Base-by-base conservation (phyloP, 2,329 filamentous ascomycete genomes). In the Talaromyces sp. region DNA sequence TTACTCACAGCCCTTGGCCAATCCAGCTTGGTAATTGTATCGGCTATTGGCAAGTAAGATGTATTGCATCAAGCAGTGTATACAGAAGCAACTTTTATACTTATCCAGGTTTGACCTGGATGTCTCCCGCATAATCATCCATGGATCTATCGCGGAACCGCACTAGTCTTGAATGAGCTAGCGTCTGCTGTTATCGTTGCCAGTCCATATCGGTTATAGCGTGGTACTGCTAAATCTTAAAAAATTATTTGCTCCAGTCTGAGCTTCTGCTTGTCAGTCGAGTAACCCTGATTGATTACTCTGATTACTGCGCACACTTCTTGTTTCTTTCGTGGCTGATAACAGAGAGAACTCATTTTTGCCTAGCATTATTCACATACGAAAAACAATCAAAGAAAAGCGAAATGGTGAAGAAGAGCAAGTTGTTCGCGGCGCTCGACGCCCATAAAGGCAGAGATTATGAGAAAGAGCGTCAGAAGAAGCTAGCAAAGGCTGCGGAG, bases 391-490 rank as follows among this genome's bases (percentile, higher is more conserved):
- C 8, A 58, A 10, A 39, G 5, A 15, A 10, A 43, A 19, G 10
- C 25, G 73, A 64, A 67, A 78, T 86, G 83, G 79, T 76, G 59
- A 84, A 84, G 69, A 83, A 84, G 74, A 83, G 83, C 68, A 88
- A 87, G 73, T 78, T 89, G 56, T 82, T 87, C 66, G 76, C 81
- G 52, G 85, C 86, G 56, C 82, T 89, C 25, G 84, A 88, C 69
- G 80, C 82, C 62, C 79, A 86, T 66, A 83, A 85, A 73, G 86
- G 86, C 35, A 80, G 85, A 57, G 89, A 95, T 70, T 89, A 90
- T 68, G 89, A 90, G 68, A 84, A 92, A 62, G 91, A 94, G 77
- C 88, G 91, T 77, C 90, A 94, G 76, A 87, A 88, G 75, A 91
- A 89, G 80, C 81, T 89, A 73, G 79, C 76, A 67, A 84, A 74